phyloP scores from a whole-genome alignment of 31 red algal genomes.

The Bonnemaisonia californica region DNA sequence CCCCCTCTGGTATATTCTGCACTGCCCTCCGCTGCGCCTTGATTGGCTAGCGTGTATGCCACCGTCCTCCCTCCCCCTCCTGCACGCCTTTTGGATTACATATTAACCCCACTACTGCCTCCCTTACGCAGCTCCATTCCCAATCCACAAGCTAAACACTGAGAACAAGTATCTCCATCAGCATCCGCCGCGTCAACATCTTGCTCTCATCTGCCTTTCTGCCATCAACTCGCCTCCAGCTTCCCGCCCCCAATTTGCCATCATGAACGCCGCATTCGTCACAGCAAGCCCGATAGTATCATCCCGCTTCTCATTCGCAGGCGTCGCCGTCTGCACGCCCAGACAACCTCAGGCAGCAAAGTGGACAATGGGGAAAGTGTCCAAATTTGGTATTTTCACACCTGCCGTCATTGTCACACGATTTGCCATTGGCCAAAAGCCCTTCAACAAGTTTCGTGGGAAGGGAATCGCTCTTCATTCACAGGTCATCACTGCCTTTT shows the following conservation, averaged over 20 bases:
- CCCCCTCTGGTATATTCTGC: too few species aligned
- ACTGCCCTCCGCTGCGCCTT: too few species aligned
- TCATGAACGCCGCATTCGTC: slow-evolving; percentile 58
- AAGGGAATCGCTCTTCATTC: slow-evolving; percentile 96
- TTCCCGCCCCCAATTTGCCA: neutral
- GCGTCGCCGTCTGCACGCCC: neutral
- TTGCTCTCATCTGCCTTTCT: too few species aligned
- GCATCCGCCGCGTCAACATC: too few species aligned
- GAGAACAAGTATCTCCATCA: too few species aligned
- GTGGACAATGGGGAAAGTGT: slow-evolving; percentile 68
- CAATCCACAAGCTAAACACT: too few species aligned
- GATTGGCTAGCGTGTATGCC: too few species aligned
- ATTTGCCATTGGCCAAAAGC: slow-evolving; percentile 86
- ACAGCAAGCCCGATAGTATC: slow-evolving; percentile 39
- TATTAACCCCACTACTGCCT: too few species aligned
- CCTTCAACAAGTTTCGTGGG: slow-evolving; percentile 93
- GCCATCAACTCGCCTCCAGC: neutral
- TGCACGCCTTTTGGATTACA: too few species aligned
- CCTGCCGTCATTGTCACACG: slow-evolving; percentile 78
- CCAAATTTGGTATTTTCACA: slow-evolving; percentile 96
- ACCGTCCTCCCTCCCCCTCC: too few species aligned
- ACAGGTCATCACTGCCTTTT: slow-evolving; percentile 97
- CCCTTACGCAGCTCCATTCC: too few species aligned
- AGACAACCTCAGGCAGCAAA: slow-evolving; percentile 16
- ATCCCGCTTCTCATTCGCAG: neutral